phyloP scores from a whole-genome alignment of 495 filamentous ascomycete genomes.

The Thozetella sp. region DNA sequence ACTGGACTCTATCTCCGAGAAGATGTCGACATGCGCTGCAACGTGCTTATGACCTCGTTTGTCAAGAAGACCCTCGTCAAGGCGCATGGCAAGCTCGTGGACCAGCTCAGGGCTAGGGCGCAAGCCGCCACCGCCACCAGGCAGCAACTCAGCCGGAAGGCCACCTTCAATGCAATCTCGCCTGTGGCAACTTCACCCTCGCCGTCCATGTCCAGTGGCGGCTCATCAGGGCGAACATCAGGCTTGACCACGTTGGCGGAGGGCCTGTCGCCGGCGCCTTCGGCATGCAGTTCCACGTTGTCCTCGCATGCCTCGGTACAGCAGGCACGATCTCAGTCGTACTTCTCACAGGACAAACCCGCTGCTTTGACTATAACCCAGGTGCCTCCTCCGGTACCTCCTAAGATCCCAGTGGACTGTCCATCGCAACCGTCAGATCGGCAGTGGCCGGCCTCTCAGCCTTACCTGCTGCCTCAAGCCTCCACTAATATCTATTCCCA shows the following conservation, averaged over 20 bases:
- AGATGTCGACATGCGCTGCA: conserved; percentile 78
- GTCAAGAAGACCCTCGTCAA: conserved; percentile 78
- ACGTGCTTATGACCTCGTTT: conserved; percentile 69
- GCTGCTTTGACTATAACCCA: neutral
- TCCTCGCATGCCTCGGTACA: neutral
- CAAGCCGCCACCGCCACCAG: conserved; percentile 18
- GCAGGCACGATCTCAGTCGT: neutral
- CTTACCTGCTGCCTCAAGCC: neutral
- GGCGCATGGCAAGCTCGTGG: conserved; percentile 66
- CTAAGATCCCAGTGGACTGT: neutral
- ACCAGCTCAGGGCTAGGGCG: conserved; percentile 64
- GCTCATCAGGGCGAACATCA: too few relatives aligned
- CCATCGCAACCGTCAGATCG: neutral
- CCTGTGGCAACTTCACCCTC: neutral
- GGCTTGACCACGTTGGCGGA: too few relatives aligned
- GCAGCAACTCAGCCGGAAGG: neutral
- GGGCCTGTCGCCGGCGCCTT: too few relatives aligned
- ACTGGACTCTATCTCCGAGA: conserved; percentile 74
- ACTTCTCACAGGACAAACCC: neutral
- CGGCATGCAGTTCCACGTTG: neutral
- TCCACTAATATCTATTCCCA: too few relatives aligned
- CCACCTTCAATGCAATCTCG: neutral
- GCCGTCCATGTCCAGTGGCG: neutral
- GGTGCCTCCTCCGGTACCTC: neutral
- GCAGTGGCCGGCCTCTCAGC: neutral